Base-by-base conservation (phyloP, 805 yeast genomes). In the Cyberlindnera lachancei region DNA sequence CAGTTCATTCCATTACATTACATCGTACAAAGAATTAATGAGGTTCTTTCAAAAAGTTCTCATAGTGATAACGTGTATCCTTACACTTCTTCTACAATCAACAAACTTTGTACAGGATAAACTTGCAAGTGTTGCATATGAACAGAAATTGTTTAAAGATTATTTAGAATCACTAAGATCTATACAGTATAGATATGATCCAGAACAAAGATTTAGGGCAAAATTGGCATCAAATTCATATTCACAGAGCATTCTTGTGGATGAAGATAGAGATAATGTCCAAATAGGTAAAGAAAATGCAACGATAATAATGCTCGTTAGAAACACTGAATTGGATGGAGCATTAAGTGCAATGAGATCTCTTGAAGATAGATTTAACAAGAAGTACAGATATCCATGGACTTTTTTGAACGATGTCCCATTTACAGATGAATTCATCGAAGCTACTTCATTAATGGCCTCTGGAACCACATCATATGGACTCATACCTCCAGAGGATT, bases 291-390 rank as follows among this genome's bases (percentile, higher is more conserved):
- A 40, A 14, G 94, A 84, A 48, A 87, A 86, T 53, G 96, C 96
- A 4, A 80, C 94, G 0, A 55, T 88, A 18, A 68, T 88, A 34
- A 87, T 88, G 95, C 69, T 88, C 18, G 94, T 83, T 24, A 64
- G 96, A 34, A 87, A 87, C 53, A 65, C 70, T 60, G 96, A 87
- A 54, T 56, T 87, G 9, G 64, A 68, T 9, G 87, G 80, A 1
- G 95, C 92, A 0, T 55, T 87, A 27, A 52, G 58, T 27, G 73
- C 94, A 15, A 86, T 87, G 73, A 66, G 95, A 48, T 73, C 82
- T 7, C 55, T 82, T 29, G 90, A 82, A 56, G 90, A 81, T 53
- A 59, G 86, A 35, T 82, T 82, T 59, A 82, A 82, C 55, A 58
- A 53, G 28, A 64, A 74, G 32, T 81, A 66, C 53, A 65, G 75